A percentile compares a stretch with the other conserved stretches of the same genome.
phyloP scores from a whole-genome alignment of 768 basidiomycete genomes.

The Kwoniella newhampshirensis region DNA sequence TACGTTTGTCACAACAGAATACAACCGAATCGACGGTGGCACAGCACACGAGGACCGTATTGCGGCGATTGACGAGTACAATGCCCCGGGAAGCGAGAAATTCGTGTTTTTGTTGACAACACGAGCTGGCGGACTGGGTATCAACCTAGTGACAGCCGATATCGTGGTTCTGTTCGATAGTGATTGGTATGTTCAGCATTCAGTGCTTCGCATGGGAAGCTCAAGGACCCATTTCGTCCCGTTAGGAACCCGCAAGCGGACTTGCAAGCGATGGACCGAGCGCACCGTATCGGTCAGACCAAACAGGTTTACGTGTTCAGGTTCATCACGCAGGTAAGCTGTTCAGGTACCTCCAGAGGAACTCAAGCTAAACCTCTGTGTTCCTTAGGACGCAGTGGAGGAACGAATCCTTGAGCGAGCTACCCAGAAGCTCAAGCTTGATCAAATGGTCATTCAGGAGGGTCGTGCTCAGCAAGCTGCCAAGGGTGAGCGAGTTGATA shows the following conservation, averaged over 20 bases:
- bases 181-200: conserved; percentile 69
- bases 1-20: conserved; percentile 60
- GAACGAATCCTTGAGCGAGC: conserved; percentile 92
- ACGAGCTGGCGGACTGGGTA: conserved; percentile 93
- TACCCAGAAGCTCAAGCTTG: conserved; percentile 89
- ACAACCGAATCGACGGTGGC: conserved; percentile 93
- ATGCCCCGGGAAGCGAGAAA: conserved; percentile 87
- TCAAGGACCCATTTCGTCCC: too few relatives aligned
- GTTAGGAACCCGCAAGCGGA: conserved; percentile 99
- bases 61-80: conserved; percentile 93
- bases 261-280: conserved; percentile 97
- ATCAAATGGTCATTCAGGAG: conserved; percentile 96
- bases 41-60: conserved; percentile 98
- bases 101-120: conserved; percentile 97
- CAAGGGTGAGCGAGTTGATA: conserved; percentile 61
- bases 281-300: conserved; percentile 93
- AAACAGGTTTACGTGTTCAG: conserved; percentile 97
- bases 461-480: conserved; percentile 70
- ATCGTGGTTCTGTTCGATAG: conserved; percentile 93
- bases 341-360: too few relatives aligned
- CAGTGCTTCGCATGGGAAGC: too few relatives aligned
- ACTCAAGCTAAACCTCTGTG: conserved; percentile 4
- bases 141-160: conserved; percentile 92
- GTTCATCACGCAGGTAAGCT: conserved; percentile 76
- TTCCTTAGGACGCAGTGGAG: conserved; percentile 72